phyloP scores from a whole-genome alignment of 371 early-diverging fungal species.

The Mortierella sp. region DNA sequence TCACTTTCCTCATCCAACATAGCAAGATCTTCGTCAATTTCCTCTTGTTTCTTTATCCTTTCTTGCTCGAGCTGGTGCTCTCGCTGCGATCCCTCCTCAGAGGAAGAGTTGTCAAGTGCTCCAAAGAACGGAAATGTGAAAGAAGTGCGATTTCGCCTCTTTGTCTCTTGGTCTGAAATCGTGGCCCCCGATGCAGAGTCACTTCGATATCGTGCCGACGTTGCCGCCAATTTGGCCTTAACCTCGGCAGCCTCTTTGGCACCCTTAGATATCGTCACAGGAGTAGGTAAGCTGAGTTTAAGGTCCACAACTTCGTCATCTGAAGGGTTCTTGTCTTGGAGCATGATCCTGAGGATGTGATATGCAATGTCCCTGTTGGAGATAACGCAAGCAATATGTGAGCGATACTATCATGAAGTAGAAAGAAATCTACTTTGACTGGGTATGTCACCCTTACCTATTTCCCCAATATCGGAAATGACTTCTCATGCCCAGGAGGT shows the following conservation, averaged over 20 bases:
- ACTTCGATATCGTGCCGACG: slow-evolving; percentile 12
- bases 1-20: slow-evolving; percentile 45
- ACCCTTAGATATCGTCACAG: slow-evolving; percentile 21
- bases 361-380: slow-evolving; percentile 43
- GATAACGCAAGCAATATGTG: neutral
- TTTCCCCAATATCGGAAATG: slow-evolving; percentile 69
- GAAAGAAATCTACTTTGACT: neutral
- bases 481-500: slow-evolving; percentile 62
- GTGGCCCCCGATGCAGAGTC: neutral
- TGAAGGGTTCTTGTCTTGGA: slow-evolving; percentile 8
- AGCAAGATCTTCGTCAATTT: slow-evolving; percentile 26
- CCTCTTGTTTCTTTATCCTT: slow-evolving; percentile 11
- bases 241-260: slow-evolving; percentile 39
- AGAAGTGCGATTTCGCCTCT: slow-evolving; percentile 36
- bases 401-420: neutral
- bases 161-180: slow-evolving; percentile 19
- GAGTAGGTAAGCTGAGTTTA: slow-evolving; percentile 22
- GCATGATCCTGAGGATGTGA: slow-evolving; percentile 41
- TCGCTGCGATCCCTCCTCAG: slow-evolving; percentile 5
- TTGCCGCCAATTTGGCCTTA: slow-evolving; percentile 25
- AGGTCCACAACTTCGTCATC: slow-evolving; percentile 30
- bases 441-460: slow-evolving; percentile 38
- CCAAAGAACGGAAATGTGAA: slow-evolving; percentile 51
- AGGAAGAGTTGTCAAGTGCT: slow-evolving; percentile 13
- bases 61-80: slow-evolving; percentile 7